phyloP scores from a whole-genome alignment of 108 stramenopile genomes.

The Licmophora abbreviata region DNA sequence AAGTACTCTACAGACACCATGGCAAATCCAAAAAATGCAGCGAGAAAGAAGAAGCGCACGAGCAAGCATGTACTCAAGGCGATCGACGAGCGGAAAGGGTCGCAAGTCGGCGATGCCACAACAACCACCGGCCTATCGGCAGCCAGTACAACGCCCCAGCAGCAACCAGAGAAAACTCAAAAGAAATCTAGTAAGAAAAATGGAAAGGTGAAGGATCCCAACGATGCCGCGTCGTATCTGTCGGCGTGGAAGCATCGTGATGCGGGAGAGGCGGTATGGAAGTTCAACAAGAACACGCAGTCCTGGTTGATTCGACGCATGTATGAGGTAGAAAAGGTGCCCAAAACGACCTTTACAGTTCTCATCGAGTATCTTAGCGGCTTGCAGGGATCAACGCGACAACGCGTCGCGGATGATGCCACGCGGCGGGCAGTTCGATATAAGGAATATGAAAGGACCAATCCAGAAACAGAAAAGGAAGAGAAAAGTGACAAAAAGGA shows the following conservation, averaged over 20 bases:
- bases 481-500: neutral
- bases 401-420: slow-evolving; percentile 48
- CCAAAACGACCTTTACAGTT: slow-evolving; percentile 47
- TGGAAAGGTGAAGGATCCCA: slow-evolving; percentile 43
- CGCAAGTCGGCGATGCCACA: slow-evolving; percentile 9
- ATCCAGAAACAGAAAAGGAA: slow-evolving; percentile 9
- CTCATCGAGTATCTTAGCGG: slow-evolving; percentile 59
- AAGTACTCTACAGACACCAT: neutral
- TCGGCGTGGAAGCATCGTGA: slow-evolving; percentile 44
- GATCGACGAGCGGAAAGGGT: slow-evolving; percentile 16
- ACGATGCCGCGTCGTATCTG: slow-evolving; percentile 57
- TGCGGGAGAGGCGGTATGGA: slow-evolving; percentile 44
- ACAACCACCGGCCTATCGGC: slow-evolving; percentile 3
- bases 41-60: slow-evolving; percentile 53
- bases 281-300: slow-evolving; percentile 94
- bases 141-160: slow-evolving; percentile 2
- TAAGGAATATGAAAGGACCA: slow-evolving; percentile 51
- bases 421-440: slow-evolving; percentile 53
- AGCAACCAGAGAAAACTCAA: neutral
- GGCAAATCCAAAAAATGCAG: slow-evolving; percentile 33
- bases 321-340: slow-evolving; percentile 76
- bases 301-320: slow-evolving; percentile 86
- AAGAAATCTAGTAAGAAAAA: slow-evolving; percentile 19
- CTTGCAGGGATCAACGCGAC: slow-evolving; percentile 32
- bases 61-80: slow-evolving; percentile 70